Evolutionary conservation across 2,329 filamentous ascomycete genomes (phyloP), one percentile per base, ranked within the genome.

Genomic region (Trichophyton rubrum): DNA sequence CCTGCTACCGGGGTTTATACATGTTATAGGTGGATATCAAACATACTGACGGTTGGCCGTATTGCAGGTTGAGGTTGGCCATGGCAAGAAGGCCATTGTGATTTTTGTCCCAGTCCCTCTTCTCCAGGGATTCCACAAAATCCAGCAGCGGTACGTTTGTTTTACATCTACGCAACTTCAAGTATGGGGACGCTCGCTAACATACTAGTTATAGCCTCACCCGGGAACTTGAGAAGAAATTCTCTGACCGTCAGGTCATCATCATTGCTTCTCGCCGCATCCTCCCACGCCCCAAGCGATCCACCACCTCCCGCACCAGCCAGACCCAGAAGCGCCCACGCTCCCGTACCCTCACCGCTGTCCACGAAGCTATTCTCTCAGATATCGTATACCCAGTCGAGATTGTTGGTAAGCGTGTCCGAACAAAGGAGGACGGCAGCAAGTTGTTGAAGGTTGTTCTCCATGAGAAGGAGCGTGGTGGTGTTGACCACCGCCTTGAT

Each of bases 221-320:
- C 80, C 93, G 93, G 82, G 93, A 99, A 85, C 91, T 99, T 77
- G 93, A 99, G 88, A 99, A 99, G 90, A 99, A 99, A 85, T 99
- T 99, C 90, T 97, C 93, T 68, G 93, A 99, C 85, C 93, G 93
- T 81, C 93, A 99, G 81, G 93, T 99, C 79, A 84, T 99, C 79
- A 90, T 99, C 86, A 88, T 99, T 73, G 93, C 93, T 72, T 95
- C 92, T 75, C 93, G 93, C 85, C 93, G 93, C 80, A 99, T 99
- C 75, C 85, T 99, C 66, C 92, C 93, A 78, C 90, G 91, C 79
- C 93, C 93, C 79, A 96, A 96, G 89, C 91, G 92, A 78, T 96
- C 90, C 78, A 90, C 87, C 83, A 91, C 90, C 82, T 90, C 88
- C 70, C 92, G 93, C 84, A 91, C 91, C 82, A 89, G 83, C 77